Base-by-base conservation (phyloP, 768 basidiomycete genomes). In the Leccinum disarticulatum region DNA sequence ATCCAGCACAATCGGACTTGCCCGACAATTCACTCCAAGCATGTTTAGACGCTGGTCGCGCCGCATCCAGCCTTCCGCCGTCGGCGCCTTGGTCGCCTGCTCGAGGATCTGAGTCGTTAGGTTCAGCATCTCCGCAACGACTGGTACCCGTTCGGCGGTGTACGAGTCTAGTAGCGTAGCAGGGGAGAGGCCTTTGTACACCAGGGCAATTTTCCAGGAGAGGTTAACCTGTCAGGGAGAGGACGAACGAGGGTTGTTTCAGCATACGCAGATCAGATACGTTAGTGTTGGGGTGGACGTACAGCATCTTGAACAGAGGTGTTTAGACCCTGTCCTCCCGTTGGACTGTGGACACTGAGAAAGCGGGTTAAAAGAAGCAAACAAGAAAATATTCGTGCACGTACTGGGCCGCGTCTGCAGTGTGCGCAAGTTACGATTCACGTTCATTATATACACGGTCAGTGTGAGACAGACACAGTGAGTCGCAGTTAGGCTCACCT, bases 371-470 rank as follows among this genome's bases (percentile, higher is more conserved):
- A 31, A 35, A 0, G 2, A 22, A n/a, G 30, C 13, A 3, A n/a
- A 25, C 2, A 22, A 33, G 10, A 31, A 49, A 8, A 53, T 3
- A 9, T 2, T 6, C 19, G 10, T 19, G 4, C 27, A 61, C 64
- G 6, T 54, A 67, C 68, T 84, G 83, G 0, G 79, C 81, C 25
- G 80, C 77, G 62, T 84, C 83, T 84, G 56, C 2, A n/a, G 9
- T 17, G 4, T 15, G 36, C n/a, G 55, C 56, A 2, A 52, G 25
- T 41, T 27, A 25, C 6, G 13, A 10, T 14, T 3, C 41, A 9
- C n/a, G 14, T 36, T 15, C 6, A 36, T 6, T 1, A 33, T 36
- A 15, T 14, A 36, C 35, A 36, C 19, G 41, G 43, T 33, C 30
- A 2, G 22, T 27, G 10, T 13, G 41, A 6, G 25, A 52, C 41